Conservation (phyloP, 192 early-diverging fungal species). For the Diversispora eburnea region DNA sequence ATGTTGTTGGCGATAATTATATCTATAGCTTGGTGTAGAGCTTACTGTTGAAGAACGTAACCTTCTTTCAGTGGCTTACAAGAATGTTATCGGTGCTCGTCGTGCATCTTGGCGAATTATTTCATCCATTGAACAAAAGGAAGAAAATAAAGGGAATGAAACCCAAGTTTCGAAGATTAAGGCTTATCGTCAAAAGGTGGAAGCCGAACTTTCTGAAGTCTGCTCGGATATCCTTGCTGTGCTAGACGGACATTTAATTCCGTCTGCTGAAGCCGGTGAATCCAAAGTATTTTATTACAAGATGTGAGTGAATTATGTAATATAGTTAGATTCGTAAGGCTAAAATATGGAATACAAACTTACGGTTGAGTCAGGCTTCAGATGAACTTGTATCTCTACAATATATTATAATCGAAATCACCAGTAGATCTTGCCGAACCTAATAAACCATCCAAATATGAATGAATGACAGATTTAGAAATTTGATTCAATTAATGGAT, state of each 20-base stretch:
- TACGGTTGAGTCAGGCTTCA: no score
- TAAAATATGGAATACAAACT: no score
- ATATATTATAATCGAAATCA: no score
- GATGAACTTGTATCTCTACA: no score
- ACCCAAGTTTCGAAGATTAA: constrained; percentile 85
- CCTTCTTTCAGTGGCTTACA: constrained; percentile 95
- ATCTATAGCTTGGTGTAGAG: constrained; percentile 66
- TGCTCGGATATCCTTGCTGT: constrained; percentile 90
- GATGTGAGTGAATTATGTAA: constrained; percentile 70
- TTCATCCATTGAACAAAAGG: constrained; percentile 95
- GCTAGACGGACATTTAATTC: constrained; percentile 84
- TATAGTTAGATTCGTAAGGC: constrained; percentile 25
- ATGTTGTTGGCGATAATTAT: neutral
- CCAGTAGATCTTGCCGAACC: no score
- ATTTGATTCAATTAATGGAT: no score
- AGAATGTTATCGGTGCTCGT: constrained; percentile 97
- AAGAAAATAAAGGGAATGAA: constrained; percentile 84
- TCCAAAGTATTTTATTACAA: constrained; percentile 99
- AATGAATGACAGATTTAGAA: no score
- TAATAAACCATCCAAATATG: no score
- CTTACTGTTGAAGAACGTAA: constrained; percentile 97
- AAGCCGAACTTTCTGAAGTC: constrained; percentile 85
- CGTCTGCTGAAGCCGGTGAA: constrained; percentile 84
- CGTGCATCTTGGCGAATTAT: constrained; percentile 97
- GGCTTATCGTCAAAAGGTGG: constrained; percentile 87